phyloP scores from a whole-genome alignment of 208 protist genomes.

The Acanthamoeba triangularis region DNA sequence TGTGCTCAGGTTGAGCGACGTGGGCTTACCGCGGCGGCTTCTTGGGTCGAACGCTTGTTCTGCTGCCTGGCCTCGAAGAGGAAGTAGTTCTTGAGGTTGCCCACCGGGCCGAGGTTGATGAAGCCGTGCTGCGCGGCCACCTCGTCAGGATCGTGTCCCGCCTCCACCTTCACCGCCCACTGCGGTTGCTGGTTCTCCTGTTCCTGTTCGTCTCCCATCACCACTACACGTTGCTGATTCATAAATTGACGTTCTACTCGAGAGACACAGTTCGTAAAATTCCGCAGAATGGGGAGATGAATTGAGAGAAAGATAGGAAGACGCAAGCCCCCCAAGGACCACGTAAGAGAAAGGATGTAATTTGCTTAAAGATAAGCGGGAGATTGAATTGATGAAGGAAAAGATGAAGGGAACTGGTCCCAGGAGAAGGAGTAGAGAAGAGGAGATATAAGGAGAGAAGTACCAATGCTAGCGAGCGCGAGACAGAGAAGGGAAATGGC shows the following conservation, averaged over 20 bases:
- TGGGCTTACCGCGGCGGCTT: neutral
- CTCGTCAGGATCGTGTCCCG: conserved; percentile 14
- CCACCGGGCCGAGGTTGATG: conserved; percentile 21
- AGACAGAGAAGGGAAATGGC: no score
- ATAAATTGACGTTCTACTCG: neutral
- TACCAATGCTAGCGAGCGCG: no score
- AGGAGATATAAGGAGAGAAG: no score
- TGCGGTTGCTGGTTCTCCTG: neutral
- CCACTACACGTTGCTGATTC: neutral
- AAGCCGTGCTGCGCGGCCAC: conserved; percentile 18
- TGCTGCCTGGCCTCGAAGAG: conserved; percentile 12
- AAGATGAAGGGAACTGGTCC: no score
- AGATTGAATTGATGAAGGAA: no score
- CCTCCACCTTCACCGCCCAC: conserved; percentile 30
- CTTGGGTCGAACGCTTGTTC: neutral
- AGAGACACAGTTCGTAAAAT: no score
- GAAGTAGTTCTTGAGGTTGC: conserved; percentile 59
- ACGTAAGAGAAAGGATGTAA: no score
- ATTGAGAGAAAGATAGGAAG: no score
- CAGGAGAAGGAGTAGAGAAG: no score
- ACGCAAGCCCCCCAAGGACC: no score
- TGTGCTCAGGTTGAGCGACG: neutral
- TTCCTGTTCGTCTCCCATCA: neutral
- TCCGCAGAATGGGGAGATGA: neutral
- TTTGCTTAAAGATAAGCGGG: no score